phyloP scores from a whole-genome alignment of 306 rosid species.

The Begonia loranthoides region DNA sequence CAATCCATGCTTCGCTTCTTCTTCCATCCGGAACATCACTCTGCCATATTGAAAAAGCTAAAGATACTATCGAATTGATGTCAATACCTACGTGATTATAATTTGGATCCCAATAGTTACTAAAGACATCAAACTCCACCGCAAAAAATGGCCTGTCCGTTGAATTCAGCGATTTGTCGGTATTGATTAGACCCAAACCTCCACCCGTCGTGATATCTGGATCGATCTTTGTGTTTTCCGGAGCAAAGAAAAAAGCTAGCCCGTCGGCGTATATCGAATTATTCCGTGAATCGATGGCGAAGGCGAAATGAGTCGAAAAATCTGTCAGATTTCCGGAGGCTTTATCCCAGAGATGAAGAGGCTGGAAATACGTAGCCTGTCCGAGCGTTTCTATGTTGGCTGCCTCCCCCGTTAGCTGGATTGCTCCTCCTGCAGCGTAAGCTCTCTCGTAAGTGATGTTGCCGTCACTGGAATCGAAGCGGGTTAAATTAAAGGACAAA shows the following conservation, averaged over 20 bases:
- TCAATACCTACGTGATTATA: slow-evolving; percentile 30
- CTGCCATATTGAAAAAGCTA: slow-evolving; percentile 19
- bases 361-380: slow-evolving; percentile 17
- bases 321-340: slow-evolving; percentile 18
- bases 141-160: slow-evolving; percentile 24
- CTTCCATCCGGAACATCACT: slow-evolving; percentile 11
- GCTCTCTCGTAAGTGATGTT: too few relatives aligned
- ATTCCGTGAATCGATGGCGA: slow-evolving; percentile 15
- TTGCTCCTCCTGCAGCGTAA: too few relatives aligned
- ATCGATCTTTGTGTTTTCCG: slow-evolving; percentile 10
- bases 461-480: too few relatives aligned
- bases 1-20: slow-evolving; percentile 17
- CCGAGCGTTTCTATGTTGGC: slow-evolving; percentile 8
- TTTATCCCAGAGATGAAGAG: slow-evolving; percentile 29
- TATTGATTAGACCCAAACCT: slow-evolving; percentile 27
- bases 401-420: neutral
- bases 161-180: slow-evolving; percentile 4
- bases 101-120: slow-evolving; percentile 6
- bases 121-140: slow-evolving; percentile 33
- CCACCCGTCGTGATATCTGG: slow-evolving; percentile 11
- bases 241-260: slow-evolving; percentile 34
- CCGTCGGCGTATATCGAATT: slow-evolving; percentile 8
- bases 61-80: slow-evolving; percentile 19
- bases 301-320: slow-evolving; percentile 25
- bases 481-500: too few relatives aligned